Evolutionary conservation across 106 monocot genomes (phyloP), one percentile per base, ranked within the genome.

Genomic region (Narthecium ossifragum): DNA sequence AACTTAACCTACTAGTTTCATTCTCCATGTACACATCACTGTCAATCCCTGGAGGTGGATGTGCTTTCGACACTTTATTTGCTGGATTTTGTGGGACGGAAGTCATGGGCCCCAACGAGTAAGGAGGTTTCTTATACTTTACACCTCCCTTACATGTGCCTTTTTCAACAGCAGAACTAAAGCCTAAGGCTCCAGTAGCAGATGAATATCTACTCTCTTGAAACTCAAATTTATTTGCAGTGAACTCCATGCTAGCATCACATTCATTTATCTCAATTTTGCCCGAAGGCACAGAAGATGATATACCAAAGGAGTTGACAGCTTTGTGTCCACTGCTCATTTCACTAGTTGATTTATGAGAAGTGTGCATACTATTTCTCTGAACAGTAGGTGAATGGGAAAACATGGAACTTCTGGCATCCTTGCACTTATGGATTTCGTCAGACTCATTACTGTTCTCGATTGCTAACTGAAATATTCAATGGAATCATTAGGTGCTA

Each of bases 61-160:
- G 58, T 59, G 74, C 62, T 78, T 55, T 72, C 25, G 53, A 62
- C 46, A 26, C 40, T 63, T 68, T 75, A 12, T 73, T 57, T 20
- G 41, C 62, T 15, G 58, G 51, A 28, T 86, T 80, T 49, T 76
- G 78, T 33, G 74, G 59, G 14, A 51, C 20, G 31, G 37, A 50
- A 50, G 52, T 60, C 37, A 55, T 62, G 8, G 73, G 27, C n/a
- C 69, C 77, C 53, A 72, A 13, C 27, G 59, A 75, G 68, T 94
- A 94, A 8, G 94, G 94, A 48, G 89, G 90, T 47, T 77, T 86
- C 64, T 61, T 90, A 69, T 78, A 80, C 30, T 68, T 63, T 14
- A 51, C 38, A 24, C 60, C 70, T 76, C 63, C 81, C 66, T 63
- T 75, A 54, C 59, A 26, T 18, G 62, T 52, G 60, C 15, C 41